Conservation (phyloP, 2,329 filamentous ascomycete species). For the Penicillium brasilianum region DNA sequence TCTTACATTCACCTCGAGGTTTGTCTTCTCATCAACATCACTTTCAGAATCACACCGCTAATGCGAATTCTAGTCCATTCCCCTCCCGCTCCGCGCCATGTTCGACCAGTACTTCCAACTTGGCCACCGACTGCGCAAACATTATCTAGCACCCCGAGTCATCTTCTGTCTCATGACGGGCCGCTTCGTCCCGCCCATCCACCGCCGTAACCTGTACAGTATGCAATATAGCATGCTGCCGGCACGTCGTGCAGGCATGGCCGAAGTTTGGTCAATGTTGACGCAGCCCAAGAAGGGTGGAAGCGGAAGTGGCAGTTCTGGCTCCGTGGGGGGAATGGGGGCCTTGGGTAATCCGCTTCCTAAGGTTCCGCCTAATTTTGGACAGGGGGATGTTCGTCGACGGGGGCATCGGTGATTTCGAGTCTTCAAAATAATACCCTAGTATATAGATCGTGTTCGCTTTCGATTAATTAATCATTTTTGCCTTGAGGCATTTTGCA, state of each 20-base stretch:
- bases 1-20: conserved; percentile 89
- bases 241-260: conserved; percentile 75
- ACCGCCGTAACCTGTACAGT: conserved; percentile 91
- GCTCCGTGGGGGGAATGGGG: conserved; percentile 35
- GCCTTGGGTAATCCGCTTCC: conserved; percentile 34
- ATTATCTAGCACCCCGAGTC: conserved; percentile 89
- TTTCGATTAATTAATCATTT: conserved; percentile 8
- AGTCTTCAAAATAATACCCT: conserved; percentile 8
- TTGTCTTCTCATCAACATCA: conserved; percentile 27
- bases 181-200: conserved; percentile 91
- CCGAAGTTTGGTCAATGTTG: conserved; percentile 82
- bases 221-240: conserved; percentile 98
- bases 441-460: conserved; percentile 12
- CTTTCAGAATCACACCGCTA: conserved; percentile 13
- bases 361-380: conserved; percentile 42
- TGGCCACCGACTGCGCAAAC: conserved; percentile 86
- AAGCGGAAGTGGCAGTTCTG: conserved; percentile 31
- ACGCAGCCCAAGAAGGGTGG: conserved; percentile 53
- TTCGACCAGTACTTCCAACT: conserved; percentile 98
- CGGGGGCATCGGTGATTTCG: conserved; percentile 40
- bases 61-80: conserved; percentile 69
- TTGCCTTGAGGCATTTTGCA: neutral
- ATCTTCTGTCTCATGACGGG: conserved; percentile 87
- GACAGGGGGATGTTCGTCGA: conserved; percentile 39
- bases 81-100: conserved; percentile 88